Conservation (phyloP, 75 land plant genomes). For the Isoetes taiwanensis region DNA sequence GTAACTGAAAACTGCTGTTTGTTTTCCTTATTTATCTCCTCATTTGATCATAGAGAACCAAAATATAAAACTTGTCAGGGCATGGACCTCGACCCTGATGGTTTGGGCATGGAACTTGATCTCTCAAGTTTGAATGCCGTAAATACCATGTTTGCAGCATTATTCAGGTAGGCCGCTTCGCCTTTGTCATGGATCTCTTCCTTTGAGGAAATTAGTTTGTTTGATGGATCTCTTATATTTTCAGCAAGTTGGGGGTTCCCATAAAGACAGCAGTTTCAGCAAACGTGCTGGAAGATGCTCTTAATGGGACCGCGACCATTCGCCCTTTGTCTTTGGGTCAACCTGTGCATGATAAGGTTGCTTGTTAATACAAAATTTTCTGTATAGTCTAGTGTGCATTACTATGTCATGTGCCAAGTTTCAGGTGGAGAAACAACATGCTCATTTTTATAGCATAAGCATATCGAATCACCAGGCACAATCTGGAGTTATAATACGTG, state of each 20-base stretch:
- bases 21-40: background rate
- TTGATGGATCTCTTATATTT: too few relatives aligned
- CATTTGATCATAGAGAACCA: background rate
- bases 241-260: constrained; percentile 6
- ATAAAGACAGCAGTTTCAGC: constrained; percentile 2
- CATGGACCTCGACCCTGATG: constrained; percentile 42
- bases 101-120: constrained; percentile 69
- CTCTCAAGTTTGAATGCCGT: constrained; percentile 71
- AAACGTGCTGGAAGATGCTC: background rate
- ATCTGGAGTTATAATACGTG: background rate
- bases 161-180: constrained; percentile 50
- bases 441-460: background rate
- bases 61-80: constrained; percentile 24
- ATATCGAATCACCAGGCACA: background rate
- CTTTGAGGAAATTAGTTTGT: too few relatives aligned
- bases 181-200: too few relatives aligned
- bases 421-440: constrained; percentile 1
- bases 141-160: constrained; percentile 84
- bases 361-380: background rate
- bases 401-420: background rate
- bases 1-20: constrained; percentile 17
- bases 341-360: constrained; percentile 1
- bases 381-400: too few relatives aligned
- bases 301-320: background rate
- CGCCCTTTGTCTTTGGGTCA: background rate